Evolutionary conservation across 2,329 filamentous ascomycete species (phyloP), one percentile per base, ranked within the genome.

Genomic region (Cephalotrichum gorgonifer): DNA sequence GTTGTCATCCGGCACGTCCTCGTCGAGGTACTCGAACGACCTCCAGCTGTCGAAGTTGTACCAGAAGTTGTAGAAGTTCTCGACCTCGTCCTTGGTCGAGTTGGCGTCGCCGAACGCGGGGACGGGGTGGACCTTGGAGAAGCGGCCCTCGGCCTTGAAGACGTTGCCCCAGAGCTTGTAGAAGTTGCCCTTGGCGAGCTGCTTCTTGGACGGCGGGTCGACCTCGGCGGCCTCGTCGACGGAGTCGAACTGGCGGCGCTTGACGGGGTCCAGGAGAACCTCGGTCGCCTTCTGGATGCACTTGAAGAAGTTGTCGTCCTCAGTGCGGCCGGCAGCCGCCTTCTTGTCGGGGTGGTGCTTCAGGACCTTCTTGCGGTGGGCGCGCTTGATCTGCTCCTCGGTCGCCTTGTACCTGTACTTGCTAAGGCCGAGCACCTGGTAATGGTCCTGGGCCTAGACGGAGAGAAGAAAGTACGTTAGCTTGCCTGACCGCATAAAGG

Each of bases 301-400:
- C 79, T 98, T 98, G 85, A 98, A 98, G 78, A 98, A 98, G 67
- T 86, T 88, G 69, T 98, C 93, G 69, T 96, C 91, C 61, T 97
- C 90, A 58, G 81, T 79, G 60, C 81, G 79, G 53, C 93, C 93
- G 44, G 84, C 79, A 26, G 93, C 93, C 15, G 94, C 93, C 75
- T 94, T 95, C 84, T 98, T 98, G 69, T 98, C 93, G 54, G 93
- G 93, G 70, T 98, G 93, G 69, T 98, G 93, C 73, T 89, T 91
- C 57, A 98, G 85, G 56, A 98, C 93, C 85, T 98, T 98, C 82
- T 95, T 96, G 74, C 93, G 88, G 75, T 98, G 91, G 57, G 94
- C 93, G 60, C 88, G 87, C 79, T 96, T 97, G 77, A 98, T 97
- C 75, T 97, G 91, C 57, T 97, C 91, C 69, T 95, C 90, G 51